Evolutionary conservation across 78 protist genomes (phyloP), one percentile per base, ranked within the genome.

Genomic region (Cavenderia fasciculata): DNA sequence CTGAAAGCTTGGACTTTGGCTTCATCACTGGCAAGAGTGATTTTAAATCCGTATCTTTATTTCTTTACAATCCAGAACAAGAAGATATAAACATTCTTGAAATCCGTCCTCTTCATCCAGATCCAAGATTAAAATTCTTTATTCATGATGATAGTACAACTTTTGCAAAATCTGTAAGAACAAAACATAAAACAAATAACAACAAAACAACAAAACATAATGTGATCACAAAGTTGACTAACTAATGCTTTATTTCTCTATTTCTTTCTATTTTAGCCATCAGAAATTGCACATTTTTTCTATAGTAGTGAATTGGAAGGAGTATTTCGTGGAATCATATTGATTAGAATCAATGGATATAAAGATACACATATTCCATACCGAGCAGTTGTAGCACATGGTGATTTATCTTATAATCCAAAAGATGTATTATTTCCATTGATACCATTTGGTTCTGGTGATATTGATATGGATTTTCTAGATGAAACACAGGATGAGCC

Each of bases 201-300:
- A n/a, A n/a, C n/a, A n/a, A n/a, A n/a, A n/a, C n/a, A n/a, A n/a
- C n/a, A n/a, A n/a, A n/a, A n/a, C n/a, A n/a, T n/a, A n/a, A n/a
- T n/a, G n/a, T n/a, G n/a, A n/a, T n/a, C n/a, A n/a, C n/a, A n/a
- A n/a, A n/a, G n/a, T n/a, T n/a, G n/a, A n/a, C n/a, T n/a, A n/a
- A n/a, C n/a, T n/a, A n/a, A n/a, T n/a, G n/a, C n/a, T n/a, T n/a
- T n/a, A n/a, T n/a, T n/a, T n/a, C n/a, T n/a, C n/a, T n/a, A n/a
- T n/a, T n/a, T n/a, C n/a, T n/a, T n/a, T n/a, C n/a, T n/a, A n/a
- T 54, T 36, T 4, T 71, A 71, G 78, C 47, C 29, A 33, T 18
- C 62, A 0, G 87, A 77, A 38, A 59, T 77, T 19, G 87, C 73
- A 36, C 65, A 62, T 25, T 77, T 77, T 25, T 23, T 77, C n/a